Percentiles rank a stretch among this genome's conserved stretches.
phyloP scores from a whole-genome alignment of 2,329 filamentous ascomycete species.

The Chrysoporthe deuterocubensis region DNA sequence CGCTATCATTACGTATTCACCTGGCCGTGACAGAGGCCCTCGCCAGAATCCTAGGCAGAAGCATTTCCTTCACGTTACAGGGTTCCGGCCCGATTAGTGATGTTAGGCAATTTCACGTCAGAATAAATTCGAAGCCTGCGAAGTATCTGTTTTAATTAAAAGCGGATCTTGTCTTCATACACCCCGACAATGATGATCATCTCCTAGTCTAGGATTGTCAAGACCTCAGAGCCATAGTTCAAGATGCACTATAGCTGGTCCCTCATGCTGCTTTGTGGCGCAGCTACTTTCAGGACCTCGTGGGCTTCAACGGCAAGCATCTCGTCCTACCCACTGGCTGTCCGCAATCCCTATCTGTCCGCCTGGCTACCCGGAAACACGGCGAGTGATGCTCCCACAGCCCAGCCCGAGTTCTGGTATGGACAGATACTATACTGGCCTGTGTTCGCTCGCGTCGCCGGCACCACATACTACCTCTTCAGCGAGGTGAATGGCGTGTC shows the following conservation, averaged over 20 bases:
- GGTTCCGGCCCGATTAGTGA: background rate
- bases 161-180: background rate
- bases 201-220: background rate
- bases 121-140: background rate
- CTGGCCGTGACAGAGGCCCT: background rate
- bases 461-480: conserved; percentile 38
- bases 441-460: conserved; percentile 38
- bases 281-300: background rate
- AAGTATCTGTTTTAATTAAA: background rate
- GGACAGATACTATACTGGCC: conserved; percentile 40
- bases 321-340: conserved; percentile 33
- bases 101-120: background rate
- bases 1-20: background rate
- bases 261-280: conserved; percentile 3
- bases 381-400: conserved; percentile 33
- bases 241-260: background rate
- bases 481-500: conserved; percentile 33
- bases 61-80: background rate
- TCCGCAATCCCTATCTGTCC: conserved; percentile 39
- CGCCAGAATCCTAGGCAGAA: background rate
- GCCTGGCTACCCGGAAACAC: conserved; percentile 40
- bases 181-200: background rate
- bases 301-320: conserved; percentile 13
- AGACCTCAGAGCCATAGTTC: background rate
- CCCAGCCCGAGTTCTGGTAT: conserved; percentile 39